Evolutionary conservation across 805 yeast genomes (phyloP).

Genomic region (Yamadazyma phyllophila): DNA sequence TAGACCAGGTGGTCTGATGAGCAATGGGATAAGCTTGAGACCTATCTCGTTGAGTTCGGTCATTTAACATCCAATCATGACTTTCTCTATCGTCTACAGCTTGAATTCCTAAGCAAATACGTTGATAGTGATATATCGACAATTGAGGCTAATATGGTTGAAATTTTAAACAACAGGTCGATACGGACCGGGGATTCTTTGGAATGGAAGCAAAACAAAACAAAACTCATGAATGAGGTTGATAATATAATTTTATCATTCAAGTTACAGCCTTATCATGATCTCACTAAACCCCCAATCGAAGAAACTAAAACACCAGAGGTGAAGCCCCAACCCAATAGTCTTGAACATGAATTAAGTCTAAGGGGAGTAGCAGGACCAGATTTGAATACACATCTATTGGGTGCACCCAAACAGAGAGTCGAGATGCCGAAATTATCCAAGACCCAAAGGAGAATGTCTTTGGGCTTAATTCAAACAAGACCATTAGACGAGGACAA

Average conservation of each 20-base stretch:
- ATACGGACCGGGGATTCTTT: conserved; percentile 9
- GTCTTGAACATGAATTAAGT: background rate
- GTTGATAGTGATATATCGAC: conserved; percentile 10
- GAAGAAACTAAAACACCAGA: background rate
- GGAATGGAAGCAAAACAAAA: conserved; percentile 14
- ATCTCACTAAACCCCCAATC: conserved; percentile 8
- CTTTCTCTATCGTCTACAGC: conserved; percentile 13
- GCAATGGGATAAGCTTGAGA: conserved; percentile 13
- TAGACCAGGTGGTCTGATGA: conserved; percentile 6
- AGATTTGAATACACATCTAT: background rate
- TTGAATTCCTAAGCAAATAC: conserved; percentile 12
- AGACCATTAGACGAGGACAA: conserved; percentile 8
- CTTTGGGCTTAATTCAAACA: conserved; percentile 28
- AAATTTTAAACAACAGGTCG: conserved; percentile 5
- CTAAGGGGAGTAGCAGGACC: background rate
- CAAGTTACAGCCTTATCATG: conserved; percentile 8
- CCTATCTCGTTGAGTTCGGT: conserved; percentile 15
- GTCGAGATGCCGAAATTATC: conserved; percentile 21
- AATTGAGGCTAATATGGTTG: conserved; percentile 6
- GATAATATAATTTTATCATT: conserved; percentile 16
- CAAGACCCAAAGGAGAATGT: conserved; percentile 22
- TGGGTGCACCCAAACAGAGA: background rate
- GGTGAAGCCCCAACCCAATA: background rate
- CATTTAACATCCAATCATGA: conserved; percentile 9
- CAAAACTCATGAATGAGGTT: conserved; percentile 16